Evolutionary conservation across 108 stramenopile genomes (phyloP).

Genomic region (Tribonema minus): DNA sequence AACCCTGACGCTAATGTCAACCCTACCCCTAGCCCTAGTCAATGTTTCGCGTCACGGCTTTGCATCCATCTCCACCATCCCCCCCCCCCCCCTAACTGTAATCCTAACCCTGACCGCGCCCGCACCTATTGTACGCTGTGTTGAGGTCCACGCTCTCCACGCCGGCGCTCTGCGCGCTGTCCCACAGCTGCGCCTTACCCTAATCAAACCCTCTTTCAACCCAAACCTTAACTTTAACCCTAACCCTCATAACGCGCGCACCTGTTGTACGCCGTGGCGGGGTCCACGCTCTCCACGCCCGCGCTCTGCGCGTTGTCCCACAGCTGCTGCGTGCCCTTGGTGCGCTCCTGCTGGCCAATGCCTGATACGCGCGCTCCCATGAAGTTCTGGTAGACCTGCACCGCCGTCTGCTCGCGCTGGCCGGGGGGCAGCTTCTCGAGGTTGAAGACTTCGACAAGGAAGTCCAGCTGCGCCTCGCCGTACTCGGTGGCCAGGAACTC

Average conservation of each 20-base stretch:
- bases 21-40: too few species aligned
- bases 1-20: too few species aligned
- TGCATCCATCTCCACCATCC: too few species aligned
- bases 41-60: too few species aligned
- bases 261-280: not conserved
- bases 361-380: constrained; percentile 14
- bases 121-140: not conserved
- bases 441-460: constrained; percentile 32
- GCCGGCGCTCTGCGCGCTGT: constrained; percentile 6
- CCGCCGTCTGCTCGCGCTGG: constrained; percentile 1
- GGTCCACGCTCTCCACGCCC: not conserved
- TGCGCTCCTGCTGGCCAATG: constrained; percentile 47
- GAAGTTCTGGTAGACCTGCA: constrained; percentile 26
- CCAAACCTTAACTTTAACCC: too few species aligned
- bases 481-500: constrained; percentile 41
- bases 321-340: constrained; percentile 37
- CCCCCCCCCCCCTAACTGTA: too few species aligned
- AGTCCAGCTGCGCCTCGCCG: constrained; percentile 40
- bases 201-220: too few species aligned
- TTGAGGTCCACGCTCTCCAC: not conserved
- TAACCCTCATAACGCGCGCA: too few species aligned
- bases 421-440: not conserved
- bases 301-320: constrained; percentile 36
- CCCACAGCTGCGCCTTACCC: constrained; percentile 47
- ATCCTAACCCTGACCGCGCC: too few species aligned